phyloP scores from a whole-genome alignment of 768 basidiomycete species.

The Boletus tylopilopsis region DNA sequence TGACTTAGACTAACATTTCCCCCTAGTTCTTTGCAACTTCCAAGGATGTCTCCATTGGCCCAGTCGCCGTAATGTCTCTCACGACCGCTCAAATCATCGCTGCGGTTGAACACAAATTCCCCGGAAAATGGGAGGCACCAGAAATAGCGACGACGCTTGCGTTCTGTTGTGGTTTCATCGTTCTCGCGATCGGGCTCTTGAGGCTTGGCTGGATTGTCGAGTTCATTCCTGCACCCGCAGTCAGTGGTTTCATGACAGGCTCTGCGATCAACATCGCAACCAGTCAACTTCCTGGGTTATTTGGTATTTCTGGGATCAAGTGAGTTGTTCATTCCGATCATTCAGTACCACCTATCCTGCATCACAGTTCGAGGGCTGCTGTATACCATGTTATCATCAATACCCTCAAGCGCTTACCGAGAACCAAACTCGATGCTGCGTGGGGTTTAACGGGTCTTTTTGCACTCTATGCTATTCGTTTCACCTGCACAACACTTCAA shows the following conservation, averaged over 20 bases:
- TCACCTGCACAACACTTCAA: slow-evolving; percentile 45
- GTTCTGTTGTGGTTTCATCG: slow-evolving; percentile 87
- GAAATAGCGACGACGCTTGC: slow-evolving; percentile 83
- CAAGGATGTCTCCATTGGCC: slow-evolving; percentile 98
- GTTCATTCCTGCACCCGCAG: slow-evolving; percentile 84
- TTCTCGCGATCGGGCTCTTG: slow-evolving; percentile 83
- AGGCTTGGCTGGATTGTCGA: slow-evolving; percentile 93
- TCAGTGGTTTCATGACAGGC: slow-evolving; percentile 95
- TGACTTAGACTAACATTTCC: background rate
- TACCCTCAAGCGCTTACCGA: slow-evolving; percentile 78
- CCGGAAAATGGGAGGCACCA: slow-evolving; percentile 57
- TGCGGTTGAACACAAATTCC: slow-evolving; percentile 51
- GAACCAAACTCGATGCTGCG: slow-evolving; percentile 77
- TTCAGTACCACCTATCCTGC: background rate
- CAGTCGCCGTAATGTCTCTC: slow-evolving; percentile 97
- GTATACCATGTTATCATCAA: slow-evolving; percentile 91
- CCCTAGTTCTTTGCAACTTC: slow-evolving; percentile 89
- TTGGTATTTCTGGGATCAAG: slow-evolving; percentile 87
- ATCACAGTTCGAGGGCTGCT: slow-evolving; percentile 70
- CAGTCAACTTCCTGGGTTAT: slow-evolving; percentile 84
- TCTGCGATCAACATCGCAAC: slow-evolving; percentile 89
- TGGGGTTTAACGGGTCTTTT: slow-evolving; percentile 80
- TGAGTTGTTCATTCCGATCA: slow-evolving; percentile 33
- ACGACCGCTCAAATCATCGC: slow-evolving; percentile 82
- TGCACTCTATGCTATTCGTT: slow-evolving; percentile 68